Base-by-base conservation (phyloP, 164 flowering plant species). In the Amborella trichopoda region DNA sequence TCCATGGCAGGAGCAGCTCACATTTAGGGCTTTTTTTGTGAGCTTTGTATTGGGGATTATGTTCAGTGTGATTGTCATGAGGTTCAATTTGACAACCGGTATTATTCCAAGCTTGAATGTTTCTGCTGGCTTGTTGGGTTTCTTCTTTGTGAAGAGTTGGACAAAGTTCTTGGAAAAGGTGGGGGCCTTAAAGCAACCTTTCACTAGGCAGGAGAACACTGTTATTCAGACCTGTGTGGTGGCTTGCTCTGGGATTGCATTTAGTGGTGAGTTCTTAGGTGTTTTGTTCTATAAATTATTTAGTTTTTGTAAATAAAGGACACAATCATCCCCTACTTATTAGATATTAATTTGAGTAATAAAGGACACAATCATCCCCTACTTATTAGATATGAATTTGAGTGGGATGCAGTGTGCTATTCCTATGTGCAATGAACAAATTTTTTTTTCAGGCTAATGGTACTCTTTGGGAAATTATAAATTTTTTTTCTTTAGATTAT, bases 51-150 rank as follows among this genome's bases (percentile, higher is more conserved):
- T 79, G 48, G 67, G 78, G 24, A 18, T 74, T 1, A 32, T 79
- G 2, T 79, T 79, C 62, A 69, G 48, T 55, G 66, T 79, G 52
- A 79, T 76, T 12, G 53, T 52, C 18, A 62, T 62, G 66, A 62
- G 56, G 30, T 46, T 52, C 3, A 62, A 52, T 27, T 43, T 62
- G 26, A 52, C 66, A 18, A 56, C 58, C 18, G 62, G 62, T 9
- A 48, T 62, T 39, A 50, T 61, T 2, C 65, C 60, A 6, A 49
- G 60, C 1, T 47, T 54, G 18, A 61, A 61, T 25, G 46, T 54
- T 2, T 13, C 60, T 18, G 60, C 60, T 4, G 60, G 60, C 3
- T 37, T 61, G 14, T n/a, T 55, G 26, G 65, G 55, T 62, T 2
- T 65, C 55, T 69, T 40, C 41, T 68, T n/a, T 30, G 43, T 76